Percentiles rank a stretch among this genome's conserved stretches.
phyloP scores from a whole-genome alignment of 2,329 filamentous ascomycete species.

The Colletotrichum aenigma region DNA sequence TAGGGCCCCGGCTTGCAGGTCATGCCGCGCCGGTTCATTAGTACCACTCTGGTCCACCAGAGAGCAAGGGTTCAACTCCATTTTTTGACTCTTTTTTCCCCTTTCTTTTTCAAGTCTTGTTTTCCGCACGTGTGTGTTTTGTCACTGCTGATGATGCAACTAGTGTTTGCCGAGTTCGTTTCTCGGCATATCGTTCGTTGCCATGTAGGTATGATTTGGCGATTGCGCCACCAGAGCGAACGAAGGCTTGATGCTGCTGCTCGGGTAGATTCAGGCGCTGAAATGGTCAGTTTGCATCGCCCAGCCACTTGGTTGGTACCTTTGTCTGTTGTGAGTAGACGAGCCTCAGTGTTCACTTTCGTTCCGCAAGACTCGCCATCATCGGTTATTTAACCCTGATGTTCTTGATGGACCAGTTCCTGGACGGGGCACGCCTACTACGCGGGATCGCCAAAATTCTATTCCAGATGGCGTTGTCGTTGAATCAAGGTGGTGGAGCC shows the following conservation, averaged over 20 bases:
- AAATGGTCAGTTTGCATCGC: neutral
- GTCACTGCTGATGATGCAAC: neutral
- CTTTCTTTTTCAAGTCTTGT: neutral
- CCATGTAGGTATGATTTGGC: neutral
- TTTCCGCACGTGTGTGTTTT: neutral
- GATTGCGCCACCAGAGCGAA: neutral
- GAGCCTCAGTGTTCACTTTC: accelerated
- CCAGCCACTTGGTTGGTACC: no score
- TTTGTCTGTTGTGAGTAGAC: accelerated
- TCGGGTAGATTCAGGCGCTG: accelerated
- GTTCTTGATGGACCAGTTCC: accelerated
- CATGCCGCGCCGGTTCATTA: neutral
- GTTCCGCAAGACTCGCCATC: accelerated
- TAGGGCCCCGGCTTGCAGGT: neutral
- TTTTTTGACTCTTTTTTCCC: neutral
- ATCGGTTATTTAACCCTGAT: accelerated
- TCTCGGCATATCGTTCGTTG: no score
- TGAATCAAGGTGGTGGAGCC: neutral
- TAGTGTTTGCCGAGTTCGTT: accelerated
- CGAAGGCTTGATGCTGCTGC: neutral
- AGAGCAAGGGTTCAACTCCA: neutral
- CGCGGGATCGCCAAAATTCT: neutral
- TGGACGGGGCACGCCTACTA: neutral
- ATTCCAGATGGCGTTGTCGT: neutral
- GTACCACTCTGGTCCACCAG: neutral